Percentiles rank a stretch among this genome's conserved stretches.
These are phyloP conservation scores for Fusarium fracticaudum DNA, from an alignment of 2,329 filamentous ascomycete genomes.

Conservation along the genomic window DNA sequence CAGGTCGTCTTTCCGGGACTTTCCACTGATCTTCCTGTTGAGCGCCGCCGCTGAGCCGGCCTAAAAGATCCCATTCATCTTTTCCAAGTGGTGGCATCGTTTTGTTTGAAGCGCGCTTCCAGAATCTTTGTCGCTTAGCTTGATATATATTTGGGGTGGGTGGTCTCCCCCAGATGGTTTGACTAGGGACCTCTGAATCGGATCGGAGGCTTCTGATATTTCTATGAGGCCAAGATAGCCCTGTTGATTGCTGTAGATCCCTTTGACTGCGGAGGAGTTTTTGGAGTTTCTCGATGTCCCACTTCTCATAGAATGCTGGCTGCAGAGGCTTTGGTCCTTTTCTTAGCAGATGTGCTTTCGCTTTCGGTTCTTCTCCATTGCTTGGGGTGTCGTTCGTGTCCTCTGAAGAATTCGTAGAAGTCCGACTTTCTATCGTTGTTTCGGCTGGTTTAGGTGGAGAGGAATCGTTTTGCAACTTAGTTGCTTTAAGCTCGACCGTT, in stretches of 20 bases:
- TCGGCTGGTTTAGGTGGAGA: not conserved
- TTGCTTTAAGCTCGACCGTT: not conserved
- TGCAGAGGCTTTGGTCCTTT: conserved; percentile 15
- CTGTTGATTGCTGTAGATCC: conserved; percentile 42
- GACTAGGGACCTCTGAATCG: conserved; percentile 48
- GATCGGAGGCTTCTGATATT: conserved; percentile 48
- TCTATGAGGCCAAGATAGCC: conserved; percentile 40
- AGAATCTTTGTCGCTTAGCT: conserved; percentile 59
- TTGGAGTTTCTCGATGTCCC: conserved; percentile 58
- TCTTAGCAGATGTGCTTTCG: not conserved
- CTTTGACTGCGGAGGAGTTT: conserved; percentile 55
- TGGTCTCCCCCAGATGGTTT: conserved; percentile 62
- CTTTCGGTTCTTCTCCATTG: not conserved
- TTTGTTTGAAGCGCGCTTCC: conserved; percentile 55
- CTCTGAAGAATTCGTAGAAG: not conserved
- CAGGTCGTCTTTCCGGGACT: conserved; percentile 48
- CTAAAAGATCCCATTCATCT: conserved; percentile 66
- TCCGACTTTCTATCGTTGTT: not conserved
- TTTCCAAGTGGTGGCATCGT: conserved; percentile 64
- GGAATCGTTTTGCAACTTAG: not conserved
- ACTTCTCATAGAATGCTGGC: conserved; percentile 56
- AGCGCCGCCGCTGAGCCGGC: conserved; percentile 55
- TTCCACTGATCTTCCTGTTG: conserved; percentile 50
- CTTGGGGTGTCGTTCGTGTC: not conserved
- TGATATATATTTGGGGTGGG: conserved; percentile 51